Base-by-base conservation (phyloP, 345 rosid species). In the Corchorus olitorius region DNA sequence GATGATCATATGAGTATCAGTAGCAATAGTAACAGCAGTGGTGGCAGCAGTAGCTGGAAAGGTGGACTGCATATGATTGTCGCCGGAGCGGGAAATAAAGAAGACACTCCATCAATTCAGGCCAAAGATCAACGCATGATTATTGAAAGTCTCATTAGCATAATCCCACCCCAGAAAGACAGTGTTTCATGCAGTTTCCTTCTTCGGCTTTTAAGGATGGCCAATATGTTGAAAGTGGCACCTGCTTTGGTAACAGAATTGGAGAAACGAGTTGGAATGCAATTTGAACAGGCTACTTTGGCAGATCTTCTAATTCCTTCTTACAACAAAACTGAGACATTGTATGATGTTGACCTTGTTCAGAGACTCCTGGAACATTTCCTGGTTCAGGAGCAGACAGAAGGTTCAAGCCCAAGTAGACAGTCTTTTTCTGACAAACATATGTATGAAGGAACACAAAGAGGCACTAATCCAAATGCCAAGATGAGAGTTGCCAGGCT, bases 401-500 rank as follows among this genome's bases (percentile, higher is more conserved):
- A 96, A 76, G 82, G 90, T 61, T 91, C 91, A 1, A 92, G 98
- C 61, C 99, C 99, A 0, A 80, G 92, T 76, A 58, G 89, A 27
- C 89, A 82, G 75, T 74, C 94, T 1, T 87, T 86, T 45, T 83
- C 90, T 0, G 89, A 94, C 8, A 88, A 90, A n/a, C 88, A 88
- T 8, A 86, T 86, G 76, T 87, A 89, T 49, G 92, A 80, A 8
- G 88, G 83, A 67, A 72, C 80, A 39, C 92, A 68, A 48, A 81
- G 85, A 64, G 78, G 77, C 55, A 72, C 33, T n/a, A 86, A 87
- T 68, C 87, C 89, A 55, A 92, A 81, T 76, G 97, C 99, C 12
- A 93, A 96, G 83, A 87, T 87, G 93, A 89, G 93, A 88, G 99
- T 96, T 4, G 97, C 99, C n/a, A 90, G 99, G 78, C 93, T 96